Conservation (phyloP, 2,329 filamentous ascomycete genomes). For the Thielaviopsis punctulata region DNA sequence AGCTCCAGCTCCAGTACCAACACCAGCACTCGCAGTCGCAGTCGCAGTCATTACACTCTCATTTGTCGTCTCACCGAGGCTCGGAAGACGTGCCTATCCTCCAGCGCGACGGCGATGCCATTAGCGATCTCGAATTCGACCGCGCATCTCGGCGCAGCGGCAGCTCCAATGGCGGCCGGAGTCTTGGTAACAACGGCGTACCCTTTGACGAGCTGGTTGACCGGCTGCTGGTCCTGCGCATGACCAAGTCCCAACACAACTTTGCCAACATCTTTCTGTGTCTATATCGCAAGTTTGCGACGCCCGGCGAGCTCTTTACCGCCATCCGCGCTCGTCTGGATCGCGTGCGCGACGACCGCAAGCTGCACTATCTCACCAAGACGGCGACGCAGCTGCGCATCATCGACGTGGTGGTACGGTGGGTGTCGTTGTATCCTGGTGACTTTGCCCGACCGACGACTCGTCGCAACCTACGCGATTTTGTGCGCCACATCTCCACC, state of each 20-base stretch:
- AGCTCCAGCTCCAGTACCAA: too few species aligned
- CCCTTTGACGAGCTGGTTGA: slow-evolving; percentile 63
- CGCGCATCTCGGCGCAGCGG: slow-evolving; percentile 25
- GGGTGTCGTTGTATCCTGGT: slow-evolving; percentile 78
- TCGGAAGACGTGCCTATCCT: slow-evolving; percentile 52
- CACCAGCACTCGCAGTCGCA: neutral
- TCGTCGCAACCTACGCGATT: slow-evolving; percentile 52
- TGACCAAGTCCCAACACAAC: slow-evolving; percentile 76
- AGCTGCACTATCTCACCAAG: slow-evolving; percentile 53
- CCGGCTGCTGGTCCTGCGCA: slow-evolving; percentile 63
- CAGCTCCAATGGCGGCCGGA: slow-evolving; percentile 1
- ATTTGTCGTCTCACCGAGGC: slow-evolving; percentile 23
- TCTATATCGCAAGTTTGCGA: slow-evolving; percentile 82
- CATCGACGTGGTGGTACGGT: slow-evolving; percentile 69
- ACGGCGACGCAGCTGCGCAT: slow-evolving; percentile 70
- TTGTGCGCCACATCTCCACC: slow-evolving; percentile 56
- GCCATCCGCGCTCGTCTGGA: slow-evolving; percentile 66
- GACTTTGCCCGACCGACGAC: slow-evolving; percentile 75
- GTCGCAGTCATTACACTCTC: neutral
- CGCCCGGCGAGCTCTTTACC: slow-evolving; percentile 60
- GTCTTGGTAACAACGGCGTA: slow-evolving; percentile 25
- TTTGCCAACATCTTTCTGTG: slow-evolving; percentile 82
- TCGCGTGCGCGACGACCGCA: slow-evolving; percentile 46
- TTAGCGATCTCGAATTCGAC: slow-evolving; percentile 27
- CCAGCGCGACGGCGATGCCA: slow-evolving; percentile 47